phyloP scores from a whole-genome alignment of 2,329 filamentous ascomycete species.

The Didymella sp. region DNA sequence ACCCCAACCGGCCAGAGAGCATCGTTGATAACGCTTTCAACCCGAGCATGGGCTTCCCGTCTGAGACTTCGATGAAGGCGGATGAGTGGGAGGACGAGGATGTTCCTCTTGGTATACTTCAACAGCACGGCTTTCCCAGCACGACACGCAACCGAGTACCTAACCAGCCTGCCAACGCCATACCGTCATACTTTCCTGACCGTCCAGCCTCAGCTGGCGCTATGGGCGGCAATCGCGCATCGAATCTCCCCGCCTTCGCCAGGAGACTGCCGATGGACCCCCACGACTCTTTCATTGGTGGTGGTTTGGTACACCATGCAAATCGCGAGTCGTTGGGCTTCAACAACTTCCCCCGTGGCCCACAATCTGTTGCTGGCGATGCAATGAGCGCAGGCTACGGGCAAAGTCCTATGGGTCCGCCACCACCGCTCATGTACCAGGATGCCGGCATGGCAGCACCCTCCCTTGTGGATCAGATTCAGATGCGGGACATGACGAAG shows the following conservation, averaged over 20 bases:
- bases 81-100: slow-evolving; percentile 51
- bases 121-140: slow-evolving; percentile 47
- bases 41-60: slow-evolving; percentile 43
- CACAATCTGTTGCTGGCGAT: slow-evolving; percentile 46
- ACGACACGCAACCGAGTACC: slow-evolving; percentile 35
- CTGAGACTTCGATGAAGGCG: slow-evolving; percentile 45
- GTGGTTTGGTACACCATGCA: slow-evolving; percentile 42
- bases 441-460: slow-evolving; percentile 41
- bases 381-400: slow-evolving; percentile 29
- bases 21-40: slow-evolving; percentile 22
- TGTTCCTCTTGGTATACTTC: slow-evolving; percentile 49
- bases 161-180: slow-evolving; percentile 39
- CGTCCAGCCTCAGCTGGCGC: slow-evolving; percentile 45
- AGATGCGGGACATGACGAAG: slow-evolving; percentile 47
- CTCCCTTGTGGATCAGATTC: slow-evolving; percentile 49
- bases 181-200: slow-evolving; percentile 47
- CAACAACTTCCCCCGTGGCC: slow-evolving; percentile 43
- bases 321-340: slow-evolving; percentile 50
- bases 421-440: slow-evolving; percentile 37
- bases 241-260: slow-evolving; percentile 45
- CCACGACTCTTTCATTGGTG: slow-evolving; percentile 43
- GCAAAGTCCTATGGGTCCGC: slow-evolving; percentile 23
- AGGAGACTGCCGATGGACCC: slow-evolving; percentile 47
- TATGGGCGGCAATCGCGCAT: slow-evolving; percentile 29
- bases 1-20: slow-evolving; percentile 27